phyloP scores from a whole-genome alignment of 306 rosid genomes.

The Nissolia schottii region DNA sequence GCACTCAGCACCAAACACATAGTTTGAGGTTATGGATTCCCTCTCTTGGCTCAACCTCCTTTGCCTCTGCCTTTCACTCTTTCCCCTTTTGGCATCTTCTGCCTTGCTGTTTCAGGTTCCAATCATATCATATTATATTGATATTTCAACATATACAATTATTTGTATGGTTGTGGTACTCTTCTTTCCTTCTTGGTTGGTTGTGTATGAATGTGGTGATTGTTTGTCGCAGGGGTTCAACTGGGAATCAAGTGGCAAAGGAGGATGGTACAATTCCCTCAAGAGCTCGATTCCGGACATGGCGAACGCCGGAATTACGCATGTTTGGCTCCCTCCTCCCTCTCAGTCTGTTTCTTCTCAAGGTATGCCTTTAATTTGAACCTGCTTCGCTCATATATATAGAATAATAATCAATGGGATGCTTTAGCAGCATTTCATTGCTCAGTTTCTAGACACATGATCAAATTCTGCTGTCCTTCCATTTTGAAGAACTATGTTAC shows the following conservation, averaged over 20 bases:
- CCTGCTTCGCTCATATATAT: neutral
- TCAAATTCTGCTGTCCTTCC: neutral
- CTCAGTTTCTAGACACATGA: neutral
- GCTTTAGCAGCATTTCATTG: neutral
- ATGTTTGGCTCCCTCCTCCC: slow-evolving; percentile 94
- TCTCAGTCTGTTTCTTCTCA: slow-evolving; percentile 52
- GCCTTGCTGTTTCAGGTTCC: slow-evolving; percentile 65
- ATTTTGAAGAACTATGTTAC: too few species aligned
- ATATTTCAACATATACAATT: too few species aligned
- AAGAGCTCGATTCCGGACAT: slow-evolving; percentile 54
- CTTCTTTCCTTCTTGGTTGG: neutral
- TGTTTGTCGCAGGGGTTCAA: slow-evolving; percentile 63
- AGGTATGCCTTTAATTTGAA: slow-evolving; percentile 24
- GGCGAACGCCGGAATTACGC: slow-evolving; percentile 57
- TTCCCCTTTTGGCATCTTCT: slow-evolving; percentile 43
- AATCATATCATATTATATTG: neutral
- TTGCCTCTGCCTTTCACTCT: slow-evolving; percentile 32
- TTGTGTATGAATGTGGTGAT: neutral
- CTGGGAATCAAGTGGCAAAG: slow-evolving; percentile 73
- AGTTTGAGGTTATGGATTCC: slow-evolving; percentile 32
- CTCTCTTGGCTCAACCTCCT: slow-evolving; percentile 16
- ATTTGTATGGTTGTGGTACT: too few species aligned
- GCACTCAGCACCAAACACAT: neutral
- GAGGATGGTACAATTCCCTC: slow-evolving; percentile 71
- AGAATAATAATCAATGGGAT: neutral